Evolutionary conservation across 805 yeast species (phyloP).

Genomic region (Kluyveromyces nonfermentans): DNA sequence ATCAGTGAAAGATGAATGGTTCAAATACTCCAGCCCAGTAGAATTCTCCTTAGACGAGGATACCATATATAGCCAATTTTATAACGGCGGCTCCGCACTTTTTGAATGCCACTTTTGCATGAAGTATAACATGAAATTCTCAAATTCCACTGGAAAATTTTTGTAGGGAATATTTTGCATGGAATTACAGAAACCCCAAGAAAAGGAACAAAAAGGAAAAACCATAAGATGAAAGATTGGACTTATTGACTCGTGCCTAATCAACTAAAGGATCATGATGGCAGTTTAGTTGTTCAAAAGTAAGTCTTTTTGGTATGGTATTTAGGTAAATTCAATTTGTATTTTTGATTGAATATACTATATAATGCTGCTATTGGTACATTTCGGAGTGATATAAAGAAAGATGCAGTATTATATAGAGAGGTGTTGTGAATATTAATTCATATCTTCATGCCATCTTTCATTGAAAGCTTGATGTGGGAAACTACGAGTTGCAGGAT

Average conservation of each 20-base stretch:
- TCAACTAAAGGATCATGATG: too few relatives aligned
- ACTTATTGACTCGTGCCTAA: too few relatives aligned
- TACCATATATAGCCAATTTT: neutral
- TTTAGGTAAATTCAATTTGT: too few relatives aligned
- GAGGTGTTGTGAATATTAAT: neutral
- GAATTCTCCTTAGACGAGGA: neutral
- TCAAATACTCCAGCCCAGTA: neutral
- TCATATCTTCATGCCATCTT: neutral
- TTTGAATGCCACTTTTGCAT: neutral
- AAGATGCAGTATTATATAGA: too few relatives aligned
- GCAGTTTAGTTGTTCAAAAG: too few relatives aligned
- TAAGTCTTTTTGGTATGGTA: too few relatives aligned
- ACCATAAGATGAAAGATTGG: too few relatives aligned
- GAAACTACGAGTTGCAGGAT: neutral
- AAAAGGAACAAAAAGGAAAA: neutral
- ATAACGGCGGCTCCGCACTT: neutral
- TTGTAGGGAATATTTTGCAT: neutral
- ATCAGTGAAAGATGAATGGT: neutral
- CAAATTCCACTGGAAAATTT: conserved; percentile 20
- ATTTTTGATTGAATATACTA: too few relatives aligned
- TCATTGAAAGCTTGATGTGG: neutral
- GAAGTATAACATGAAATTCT: neutral
- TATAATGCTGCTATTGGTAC: too few relatives aligned
- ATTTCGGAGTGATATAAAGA: too few relatives aligned
- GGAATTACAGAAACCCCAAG: neutral